phyloP scores from a whole-genome alignment of 495 filamentous ascomycete genomes.

The Penicillium bialowiezense region DNA sequence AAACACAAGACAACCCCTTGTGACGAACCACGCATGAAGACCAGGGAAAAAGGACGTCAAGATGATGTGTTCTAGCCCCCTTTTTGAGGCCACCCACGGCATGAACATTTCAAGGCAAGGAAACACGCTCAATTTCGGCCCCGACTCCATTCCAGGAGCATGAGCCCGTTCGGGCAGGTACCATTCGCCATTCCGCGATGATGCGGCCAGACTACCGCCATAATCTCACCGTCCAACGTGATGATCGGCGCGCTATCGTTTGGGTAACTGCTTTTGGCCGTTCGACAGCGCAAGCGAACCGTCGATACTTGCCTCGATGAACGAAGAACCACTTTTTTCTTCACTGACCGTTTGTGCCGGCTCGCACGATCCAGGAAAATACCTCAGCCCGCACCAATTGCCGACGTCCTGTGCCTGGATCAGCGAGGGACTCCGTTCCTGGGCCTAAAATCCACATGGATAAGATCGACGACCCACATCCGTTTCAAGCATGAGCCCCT shows the following conservation, averaged over 20 bases:
- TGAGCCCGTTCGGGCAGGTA: slow-evolving; percentile 5
- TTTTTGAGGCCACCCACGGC: not conserved
- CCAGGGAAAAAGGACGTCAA: not conserved
- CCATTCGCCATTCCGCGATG: not conserved
- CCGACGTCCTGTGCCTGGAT: slow-evolving; percentile 1
- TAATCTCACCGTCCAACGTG: slow-evolving; percentile 1
- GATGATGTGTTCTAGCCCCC: not conserved
- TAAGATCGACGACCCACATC: slow-evolving; percentile 16
- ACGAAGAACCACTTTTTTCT: slow-evolving; percentile 7
- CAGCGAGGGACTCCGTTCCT: not conserved
- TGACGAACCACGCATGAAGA: not conserved
- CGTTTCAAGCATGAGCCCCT: not conserved
- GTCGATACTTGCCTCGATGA: slow-evolving; percentile 15
- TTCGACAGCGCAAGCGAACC: slow-evolving; percentile 7
- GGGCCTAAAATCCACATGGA: not conserved
- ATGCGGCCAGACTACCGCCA: slow-evolving; percentile 16
- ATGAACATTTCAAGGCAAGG: not conserved
- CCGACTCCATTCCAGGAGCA: not conserved
- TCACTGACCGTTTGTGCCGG: not conserved
- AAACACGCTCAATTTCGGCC: not conserved
- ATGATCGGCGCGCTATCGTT: slow-evolving; percentile 18
- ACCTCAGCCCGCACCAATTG: slow-evolving; percentile 5
- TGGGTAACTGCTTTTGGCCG: slow-evolving; percentile 5
- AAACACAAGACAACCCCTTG: not conserved
- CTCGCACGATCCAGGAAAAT: slow-evolving; percentile 9